phyloP scores from a whole-genome alignment of 495 filamentous ascomycete genomes.

The Venustampulla echinocandica region DNA sequence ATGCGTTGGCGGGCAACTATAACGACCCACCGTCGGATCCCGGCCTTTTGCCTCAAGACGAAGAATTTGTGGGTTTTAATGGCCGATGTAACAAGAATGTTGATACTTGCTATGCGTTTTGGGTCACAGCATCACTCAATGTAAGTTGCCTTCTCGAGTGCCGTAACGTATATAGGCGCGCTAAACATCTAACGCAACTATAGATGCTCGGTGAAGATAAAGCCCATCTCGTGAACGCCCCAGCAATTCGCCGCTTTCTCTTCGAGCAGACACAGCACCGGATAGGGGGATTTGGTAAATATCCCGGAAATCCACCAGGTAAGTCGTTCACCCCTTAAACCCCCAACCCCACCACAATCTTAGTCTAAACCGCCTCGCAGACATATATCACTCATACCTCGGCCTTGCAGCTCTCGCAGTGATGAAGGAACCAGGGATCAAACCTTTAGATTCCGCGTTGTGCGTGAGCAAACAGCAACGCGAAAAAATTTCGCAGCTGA shows the following conservation, averaged over 20 bases:
- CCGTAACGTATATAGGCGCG: too few species aligned
- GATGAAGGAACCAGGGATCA: conserved; percentile 53
- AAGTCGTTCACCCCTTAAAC: conserved; percentile 13
- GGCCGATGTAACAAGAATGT: conserved; percentile 80
- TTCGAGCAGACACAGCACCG: conserved; percentile 83
- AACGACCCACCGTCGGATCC: conserved; percentile 29
- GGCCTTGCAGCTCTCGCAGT: conserved; percentile 70
- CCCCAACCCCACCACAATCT: conserved; percentile 6
- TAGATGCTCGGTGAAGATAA: conserved; percentile 53
- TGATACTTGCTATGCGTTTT: conserved; percentile 94
- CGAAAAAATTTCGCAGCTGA: conserved; percentile 29
- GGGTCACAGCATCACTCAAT: conserved; percentile 65
- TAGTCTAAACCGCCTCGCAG: too few species aligned
- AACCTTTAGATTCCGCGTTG: conserved; percentile 55
- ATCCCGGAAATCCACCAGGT: conserved; percentile 62
- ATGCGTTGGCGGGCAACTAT: conserved; percentile 23
- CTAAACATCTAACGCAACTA: too few species aligned
- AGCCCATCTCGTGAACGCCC: conserved; percentile 48
- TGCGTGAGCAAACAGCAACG: conserved; percentile 51
- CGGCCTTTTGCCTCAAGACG: conserved; percentile 26
- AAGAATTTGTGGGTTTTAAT: conserved; percentile 59
- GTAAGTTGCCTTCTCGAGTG: conserved; percentile 30
- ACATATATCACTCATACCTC: conserved; percentile 85
- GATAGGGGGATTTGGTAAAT: conserved; percentile 85
- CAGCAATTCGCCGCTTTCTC: conserved; percentile 63